Conservation (phyloP, 1,284 basidiomycete genomes). For the Marasmius tenuissimus region DNA sequence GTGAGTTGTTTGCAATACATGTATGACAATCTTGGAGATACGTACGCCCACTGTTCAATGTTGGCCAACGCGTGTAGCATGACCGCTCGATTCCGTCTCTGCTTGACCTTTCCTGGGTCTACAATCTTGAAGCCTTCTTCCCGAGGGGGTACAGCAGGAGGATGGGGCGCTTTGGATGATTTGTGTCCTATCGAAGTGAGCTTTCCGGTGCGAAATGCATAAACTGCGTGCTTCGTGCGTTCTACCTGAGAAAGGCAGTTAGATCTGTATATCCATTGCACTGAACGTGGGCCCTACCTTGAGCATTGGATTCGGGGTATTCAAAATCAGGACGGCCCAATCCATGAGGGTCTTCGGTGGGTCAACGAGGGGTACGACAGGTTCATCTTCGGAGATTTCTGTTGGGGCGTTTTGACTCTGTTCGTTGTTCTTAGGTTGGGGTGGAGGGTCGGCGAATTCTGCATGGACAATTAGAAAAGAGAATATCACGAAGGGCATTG, state of each 20-base stretch:
- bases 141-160: constrained; percentile 72
- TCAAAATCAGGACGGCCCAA: constrained; percentile 76
- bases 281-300: constrained; percentile 39
- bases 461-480: constrained; percentile 4
- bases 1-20: neutral
- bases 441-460: constrained; percentile 76
- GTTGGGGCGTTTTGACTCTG: neutral
- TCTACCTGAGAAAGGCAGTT: constrained; percentile 44
- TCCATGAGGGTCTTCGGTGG: constrained; percentile 67
- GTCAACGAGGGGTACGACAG: constrained; percentile 46
- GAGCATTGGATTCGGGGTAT: constrained; percentile 67
- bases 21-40: constrained; percentile 19
- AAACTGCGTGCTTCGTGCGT: constrained; percentile 68
- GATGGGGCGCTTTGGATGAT: constrained; percentile 45
- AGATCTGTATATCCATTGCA: neutral
- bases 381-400: constrained; percentile 27
- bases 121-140: constrained; percentile 56
- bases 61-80: constrained; percentile 86
- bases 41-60: constrained; percentile 91
- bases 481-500: neutral
- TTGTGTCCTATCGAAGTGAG: constrained; percentile 66
- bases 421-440: constrained; percentile 24
- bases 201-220: constrained; percentile 69
- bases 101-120: constrained; percentile 61
- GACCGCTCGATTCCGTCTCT: constrained; percentile 68